Percentiles rank a stretch among this genome's conserved stretches.
phyloP scores from a whole-genome alignment of 163 green algal genomes.

The Coccomyxa subellipsoidea region DNA sequence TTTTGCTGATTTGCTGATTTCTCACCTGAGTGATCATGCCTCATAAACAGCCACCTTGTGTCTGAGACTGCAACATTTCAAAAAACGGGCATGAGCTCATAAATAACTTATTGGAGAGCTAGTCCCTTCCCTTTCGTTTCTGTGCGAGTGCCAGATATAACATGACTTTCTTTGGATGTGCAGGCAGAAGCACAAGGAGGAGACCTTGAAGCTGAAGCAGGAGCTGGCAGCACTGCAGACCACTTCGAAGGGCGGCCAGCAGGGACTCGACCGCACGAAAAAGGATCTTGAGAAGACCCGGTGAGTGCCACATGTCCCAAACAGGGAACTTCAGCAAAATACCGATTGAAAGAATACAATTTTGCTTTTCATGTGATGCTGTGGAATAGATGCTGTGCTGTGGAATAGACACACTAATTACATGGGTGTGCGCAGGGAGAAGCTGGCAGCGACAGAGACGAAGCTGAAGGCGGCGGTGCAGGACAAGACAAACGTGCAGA shows the following conservation, averaged over 20 bases:
- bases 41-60: too few species aligned
- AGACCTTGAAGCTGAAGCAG: constrained; percentile 56
- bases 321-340: not conserved
- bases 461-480: constrained; percentile 63
- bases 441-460: constrained; percentile 57
- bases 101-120: too few species aligned
- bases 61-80: too few species aligned
- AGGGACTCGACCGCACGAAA: constrained; percentile 55
- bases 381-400: too few species aligned
- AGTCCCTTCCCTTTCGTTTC: too few species aligned
- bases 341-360: not conserved
- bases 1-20: too few species aligned
- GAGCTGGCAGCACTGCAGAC: constrained; percentile 56
- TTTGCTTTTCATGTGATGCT: not conserved
- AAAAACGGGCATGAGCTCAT: too few species aligned
- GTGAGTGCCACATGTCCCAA: constrained; percentile 19
- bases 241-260: constrained; percentile 62
- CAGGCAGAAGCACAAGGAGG: constrained; percentile 66
- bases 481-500: constrained; percentile 56
- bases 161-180: too few species aligned
- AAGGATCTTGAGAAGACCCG: constrained; percentile 68
- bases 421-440: constrained; percentile 56
- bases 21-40: too few species aligned
- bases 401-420: too few species aligned
- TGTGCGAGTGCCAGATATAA: too few species aligned